phyloP scores from a whole-genome alignment of 495 filamentous ascomycete genomes.

The Rhypophila decipiens region DNA sequence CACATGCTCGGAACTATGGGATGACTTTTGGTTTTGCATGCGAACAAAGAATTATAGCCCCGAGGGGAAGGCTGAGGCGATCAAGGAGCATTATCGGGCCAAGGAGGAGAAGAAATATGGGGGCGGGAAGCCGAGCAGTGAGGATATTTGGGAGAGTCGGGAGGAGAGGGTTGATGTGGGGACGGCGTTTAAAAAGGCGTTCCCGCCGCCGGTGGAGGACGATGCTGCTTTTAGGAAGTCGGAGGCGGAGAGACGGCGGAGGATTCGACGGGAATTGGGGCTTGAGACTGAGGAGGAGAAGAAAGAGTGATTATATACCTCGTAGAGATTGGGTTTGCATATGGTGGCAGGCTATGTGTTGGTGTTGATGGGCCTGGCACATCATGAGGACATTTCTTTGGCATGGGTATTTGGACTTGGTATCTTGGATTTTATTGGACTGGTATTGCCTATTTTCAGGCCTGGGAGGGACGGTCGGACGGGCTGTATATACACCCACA shows the following conservation, averaged over 20 bases:
- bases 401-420: too few relatives aligned
- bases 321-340: background rate
- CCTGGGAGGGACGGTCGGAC: too few relatives aligned
- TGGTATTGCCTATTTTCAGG: too few relatives aligned
- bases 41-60: constrained; percentile 53
- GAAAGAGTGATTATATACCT: background rate
- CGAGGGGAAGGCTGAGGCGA: constrained; percentile 46
- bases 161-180: constrained; percentile 38
- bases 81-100: constrained; percentile 60
- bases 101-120: constrained; percentile 69
- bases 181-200: constrained; percentile 35
- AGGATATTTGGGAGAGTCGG: constrained; percentile 85
- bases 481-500: too few relatives aligned
- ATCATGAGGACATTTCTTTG: too few relatives aligned
- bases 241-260: constrained; percentile 46
- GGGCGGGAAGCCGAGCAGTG: constrained; percentile 62
- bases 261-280: constrained; percentile 16
- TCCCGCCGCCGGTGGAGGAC: constrained; percentile 47
- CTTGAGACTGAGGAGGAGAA: constrained; percentile 4
- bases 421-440: too few relatives aligned
- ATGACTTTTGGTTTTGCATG: constrained; percentile 96
- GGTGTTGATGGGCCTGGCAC: background rate
- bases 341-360: background rate
- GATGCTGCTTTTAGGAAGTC: constrained; percentile 54
- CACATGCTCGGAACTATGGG: constrained; percentile 73